These are phyloP conservation scores for Lepraria neglecta DNA, from an alignment of 495 filamentous ascomycete genomes.

Conservation along the genomic window DNA sequence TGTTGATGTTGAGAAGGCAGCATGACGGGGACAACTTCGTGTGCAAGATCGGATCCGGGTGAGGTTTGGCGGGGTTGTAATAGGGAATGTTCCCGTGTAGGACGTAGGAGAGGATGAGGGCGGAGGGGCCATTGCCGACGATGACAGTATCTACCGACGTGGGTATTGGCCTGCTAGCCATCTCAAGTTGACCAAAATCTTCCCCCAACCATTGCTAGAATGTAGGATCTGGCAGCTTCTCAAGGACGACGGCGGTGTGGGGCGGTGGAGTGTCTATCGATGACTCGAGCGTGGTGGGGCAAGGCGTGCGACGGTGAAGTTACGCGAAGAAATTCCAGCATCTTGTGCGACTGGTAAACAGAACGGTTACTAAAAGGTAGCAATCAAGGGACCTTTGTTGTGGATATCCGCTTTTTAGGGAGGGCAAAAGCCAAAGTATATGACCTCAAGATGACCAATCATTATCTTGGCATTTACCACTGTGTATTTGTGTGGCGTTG, in stretches of 20 bases:
- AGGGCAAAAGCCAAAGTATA: too few species aligned
- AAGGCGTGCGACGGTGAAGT: too few species aligned
- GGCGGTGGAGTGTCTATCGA: too few species aligned
- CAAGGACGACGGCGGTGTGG: not conserved
- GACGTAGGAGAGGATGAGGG: conserved; percentile 61
- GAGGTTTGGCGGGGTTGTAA: conserved; percentile 48
- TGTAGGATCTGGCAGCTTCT: not conserved
- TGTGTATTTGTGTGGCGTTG: too few species aligned
- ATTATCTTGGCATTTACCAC: too few species aligned
- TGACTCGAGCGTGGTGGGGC: too few species aligned
- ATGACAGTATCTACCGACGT: conserved; percentile 34
- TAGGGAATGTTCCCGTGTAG: conserved; percentile 60
- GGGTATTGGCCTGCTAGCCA: conserved; percentile 11
- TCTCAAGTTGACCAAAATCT: not conserved
- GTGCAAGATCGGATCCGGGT: conserved; percentile 57
- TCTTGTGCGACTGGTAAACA: too few species aligned
- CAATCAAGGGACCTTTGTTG: too few species aligned
- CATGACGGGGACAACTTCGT: conserved; percentile 43
- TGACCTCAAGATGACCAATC: too few species aligned
- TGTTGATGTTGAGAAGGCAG: conserved; percentile 43
- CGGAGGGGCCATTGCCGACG: conserved; percentile 58
- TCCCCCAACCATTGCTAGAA: not conserved
- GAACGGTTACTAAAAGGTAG: too few species aligned
- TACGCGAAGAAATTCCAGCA: too few species aligned
- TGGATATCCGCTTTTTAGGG: too few species aligned